Evolutionary conservation across 352 stramenopile genomes (phyloP).

Genomic region (Paralagenidium karlingii): DNA sequence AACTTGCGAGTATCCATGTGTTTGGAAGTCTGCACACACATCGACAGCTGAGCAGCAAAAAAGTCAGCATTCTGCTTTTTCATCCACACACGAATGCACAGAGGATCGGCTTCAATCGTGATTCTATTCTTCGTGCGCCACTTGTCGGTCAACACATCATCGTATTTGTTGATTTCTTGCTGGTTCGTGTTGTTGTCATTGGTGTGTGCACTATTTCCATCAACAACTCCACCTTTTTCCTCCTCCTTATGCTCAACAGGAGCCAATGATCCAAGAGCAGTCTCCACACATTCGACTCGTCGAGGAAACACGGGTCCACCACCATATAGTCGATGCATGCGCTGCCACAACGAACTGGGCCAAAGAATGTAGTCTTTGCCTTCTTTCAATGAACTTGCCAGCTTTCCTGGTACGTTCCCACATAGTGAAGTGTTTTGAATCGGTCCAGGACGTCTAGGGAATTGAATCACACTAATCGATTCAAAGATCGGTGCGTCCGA

Average conservation of each 20-base stretch:
- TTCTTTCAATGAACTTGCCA: conserved; percentile 16
- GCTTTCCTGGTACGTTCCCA: conserved; percentile 18
- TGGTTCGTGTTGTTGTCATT: conserved; percentile 1
- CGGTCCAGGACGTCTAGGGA: conserved; percentile 13
- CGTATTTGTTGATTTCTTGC: conserved; percentile 1
- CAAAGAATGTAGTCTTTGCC: conserved; percentile 37
- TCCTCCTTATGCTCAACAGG: conserved; percentile 6
- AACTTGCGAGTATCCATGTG: too few species aligned
- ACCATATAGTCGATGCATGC: conserved; percentile 34
- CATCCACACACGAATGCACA: too few species aligned
- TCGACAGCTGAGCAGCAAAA: too few species aligned
- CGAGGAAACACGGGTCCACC: conserved; percentile 41
- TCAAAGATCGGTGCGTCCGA: conserved; percentile 4
- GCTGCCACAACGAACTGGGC: conserved; percentile 23
- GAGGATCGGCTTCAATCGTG: too few species aligned
- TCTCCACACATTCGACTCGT: too few species aligned
- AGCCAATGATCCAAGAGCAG: too few species aligned
- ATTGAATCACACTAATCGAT: conserved; percentile 2
- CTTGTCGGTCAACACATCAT: conserved; percentile 8
- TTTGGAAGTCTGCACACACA: too few species aligned
- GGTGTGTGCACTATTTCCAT: not conserved
- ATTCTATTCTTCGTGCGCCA: conserved; percentile 13
- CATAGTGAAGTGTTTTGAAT: conserved; percentile 30
- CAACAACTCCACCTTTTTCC: conserved; percentile 1
- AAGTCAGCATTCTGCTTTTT: too few species aligned